Evolutionary conservation across 495 filamentous ascomycete genomes (phyloP), one percentile per base, ranked within the genome.

Genomic region (Penicillium verhagenii): DNA sequence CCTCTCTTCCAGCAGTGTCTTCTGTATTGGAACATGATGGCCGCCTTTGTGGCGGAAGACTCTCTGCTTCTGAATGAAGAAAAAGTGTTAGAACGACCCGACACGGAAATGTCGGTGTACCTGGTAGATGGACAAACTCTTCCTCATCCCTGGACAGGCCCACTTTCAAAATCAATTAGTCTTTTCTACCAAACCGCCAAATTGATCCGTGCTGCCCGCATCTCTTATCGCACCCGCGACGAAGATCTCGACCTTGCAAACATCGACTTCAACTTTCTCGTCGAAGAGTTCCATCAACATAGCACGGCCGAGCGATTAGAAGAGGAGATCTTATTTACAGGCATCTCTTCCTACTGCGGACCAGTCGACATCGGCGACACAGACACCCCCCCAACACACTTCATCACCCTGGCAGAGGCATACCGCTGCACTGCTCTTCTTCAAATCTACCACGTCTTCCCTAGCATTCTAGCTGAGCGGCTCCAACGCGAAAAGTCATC

Each of bases 401-500:
- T 66, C 29, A 62, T 66, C 9, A 63, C 57, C 10, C 25, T 66
- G 14, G 63, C 63, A 20, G 63, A 66, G 25, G 54, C 54, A 38
- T 66, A 66, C 49, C 63, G 63, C 25, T 66, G 63, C 21, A 53
- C 60, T 6, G 60, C 60, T 3, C 54, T 66, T 7, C 53, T 66
- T 6, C 63, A 66, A 51, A 66, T 66, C 13, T 66, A 66, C 13
- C 63, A 63, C 14, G 63, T 66, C 31, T 66, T 63, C 42, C 63
- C 60, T 33, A 54, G 60, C 4, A 66, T 66, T 8, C 38, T 66
- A 0, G 57, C 58, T 9, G 63, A 63, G 10, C 43, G 63, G 9
- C 20, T 66, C 0, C 54, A 29, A 16, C 50, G 44, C 7, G 58
- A 58, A 18, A 38, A 60, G 33, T 49, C 18, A 14, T 20, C 46